Conservation (phyloP, 306 rosid species). For the Cicer pinnatifidum region DNA sequence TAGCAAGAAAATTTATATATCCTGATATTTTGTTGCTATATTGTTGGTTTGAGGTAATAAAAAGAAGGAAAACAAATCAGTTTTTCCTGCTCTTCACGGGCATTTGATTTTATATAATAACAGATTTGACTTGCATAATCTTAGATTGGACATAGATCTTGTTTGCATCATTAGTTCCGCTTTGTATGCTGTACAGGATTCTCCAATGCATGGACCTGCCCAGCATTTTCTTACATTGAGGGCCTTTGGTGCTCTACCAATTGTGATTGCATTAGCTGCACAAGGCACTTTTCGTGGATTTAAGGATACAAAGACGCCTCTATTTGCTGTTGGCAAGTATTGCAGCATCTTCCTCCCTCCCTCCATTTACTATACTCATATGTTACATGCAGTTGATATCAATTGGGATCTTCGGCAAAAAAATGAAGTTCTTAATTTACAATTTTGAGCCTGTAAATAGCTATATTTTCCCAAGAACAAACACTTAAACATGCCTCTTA, state of each 20-base stretch:
- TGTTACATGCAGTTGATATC: conserved; percentile 4
- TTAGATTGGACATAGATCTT: conserved; percentile 3
- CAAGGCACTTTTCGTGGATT: conserved; percentile 97
- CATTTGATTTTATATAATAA: conserved; percentile 17
- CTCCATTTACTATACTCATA: conserved; percentile 3
- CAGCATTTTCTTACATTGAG: conserved; percentile 81
- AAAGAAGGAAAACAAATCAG: not conserved
- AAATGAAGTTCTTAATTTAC: not conserved
- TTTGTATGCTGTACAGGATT: conserved; percentile 66
- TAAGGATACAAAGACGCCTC: conserved; percentile 88
- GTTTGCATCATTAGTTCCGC: conserved; percentile 21
- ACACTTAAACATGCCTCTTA: not conserved
- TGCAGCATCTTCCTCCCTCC: conserved; percentile 41
- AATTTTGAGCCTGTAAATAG: conserved; percentile 35
- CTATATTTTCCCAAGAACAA: conserved; percentile 29
- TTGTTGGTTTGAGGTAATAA: conserved; percentile 29
- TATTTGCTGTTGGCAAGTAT: conserved; percentile 84
- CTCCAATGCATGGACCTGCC: conserved; percentile 85
- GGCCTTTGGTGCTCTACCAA: conserved; percentile 91
- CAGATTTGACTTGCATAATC: conserved; percentile 16
- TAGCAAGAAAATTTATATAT: not conserved
- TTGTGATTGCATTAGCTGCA: conserved; percentile 90
- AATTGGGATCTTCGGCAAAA: not conserved
- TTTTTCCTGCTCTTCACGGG: conserved; percentile 12
- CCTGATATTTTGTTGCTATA: not conserved